Evolutionary conservation across 2,329 filamentous ascomycete genomes (phyloP).

Genomic region (Sporothrix luriei): DNA sequence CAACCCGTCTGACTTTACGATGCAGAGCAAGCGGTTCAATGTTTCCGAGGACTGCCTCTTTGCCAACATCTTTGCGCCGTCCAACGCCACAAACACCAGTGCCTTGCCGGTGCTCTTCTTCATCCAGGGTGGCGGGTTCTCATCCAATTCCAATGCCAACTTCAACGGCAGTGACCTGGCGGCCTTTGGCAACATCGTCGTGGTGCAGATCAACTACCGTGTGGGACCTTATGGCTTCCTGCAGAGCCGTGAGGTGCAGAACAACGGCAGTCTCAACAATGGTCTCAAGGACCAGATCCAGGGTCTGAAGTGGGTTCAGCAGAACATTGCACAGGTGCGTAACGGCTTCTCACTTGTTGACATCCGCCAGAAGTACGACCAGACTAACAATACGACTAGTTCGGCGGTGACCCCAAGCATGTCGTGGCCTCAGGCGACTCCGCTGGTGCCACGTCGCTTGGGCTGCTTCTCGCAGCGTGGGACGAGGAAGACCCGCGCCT

Average conservation of each 20-base stretch:
- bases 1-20: constrained; percentile 35
- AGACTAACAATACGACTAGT: constrained; percentile 45
- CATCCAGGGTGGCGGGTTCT: constrained; percentile 59
- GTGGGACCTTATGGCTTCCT: constrained; percentile 76
- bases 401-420: constrained; percentile 69
- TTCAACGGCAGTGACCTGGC: constrained; percentile 63
- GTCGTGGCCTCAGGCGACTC: constrained; percentile 70
- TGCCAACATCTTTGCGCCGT: constrained; percentile 65
- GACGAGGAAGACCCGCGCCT: constrained; percentile 50
- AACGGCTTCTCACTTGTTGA: too few species aligned
- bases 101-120: constrained; percentile 46
- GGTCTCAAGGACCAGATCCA: constrained; percentile 66
- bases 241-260: constrained; percentile 61
- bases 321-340: constrained; percentile 53
- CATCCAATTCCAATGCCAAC: constrained; percentile 49
- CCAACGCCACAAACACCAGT: constrained; percentile 50
- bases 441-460: constrained; percentile 67
- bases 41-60: constrained; percentile 69
- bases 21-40: constrained; percentile 41
- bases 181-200: constrained; percentile 49
- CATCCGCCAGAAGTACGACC: not conserved
- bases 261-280: constrained; percentile 53
- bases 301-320: constrained; percentile 68
- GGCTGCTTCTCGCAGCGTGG: constrained; percentile 62
- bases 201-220: constrained; percentile 75